Conservation (phyloP, 148 eudicot species). For the Bassia scoparia region DNA sequence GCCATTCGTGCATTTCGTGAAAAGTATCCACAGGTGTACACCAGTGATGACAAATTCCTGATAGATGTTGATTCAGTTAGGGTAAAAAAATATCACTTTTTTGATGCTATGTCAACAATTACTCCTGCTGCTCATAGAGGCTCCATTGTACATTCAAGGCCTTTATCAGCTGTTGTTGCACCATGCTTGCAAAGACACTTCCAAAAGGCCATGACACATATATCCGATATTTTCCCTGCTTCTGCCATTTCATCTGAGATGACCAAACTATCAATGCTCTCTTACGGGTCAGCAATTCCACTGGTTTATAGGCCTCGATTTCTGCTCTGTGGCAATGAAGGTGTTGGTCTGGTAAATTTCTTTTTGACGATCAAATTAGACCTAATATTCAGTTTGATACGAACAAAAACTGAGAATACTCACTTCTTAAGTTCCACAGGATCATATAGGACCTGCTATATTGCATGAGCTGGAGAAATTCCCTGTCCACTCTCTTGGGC, state of each 20-base stretch:
- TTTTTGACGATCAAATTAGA: slow-evolving; percentile 16
- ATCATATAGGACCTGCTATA: slow-evolving; percentile 96
- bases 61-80: slow-evolving; percentile 91
- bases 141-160: slow-evolving; percentile 95
- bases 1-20: slow-evolving; percentile 98
- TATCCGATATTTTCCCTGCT: slow-evolving; percentile 85
- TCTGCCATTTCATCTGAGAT: slow-evolving; percentile 59
- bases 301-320: slow-evolving; percentile 91
- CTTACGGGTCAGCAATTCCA: slow-evolving; percentile 84
- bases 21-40: slow-evolving; percentile 97
- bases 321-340: slow-evolving; percentile 71
- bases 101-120: slow-evolving; percentile 93
- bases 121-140: slow-evolving; percentile 99
- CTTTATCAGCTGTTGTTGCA: slow-evolving; percentile 79
- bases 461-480: slow-evolving; percentile 97
- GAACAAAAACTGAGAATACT: slow-evolving; percentile 34
- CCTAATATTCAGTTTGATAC: slow-evolving; percentile 8
- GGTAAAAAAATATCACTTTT: slow-evolving; percentile 80
- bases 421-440: slow-evolving; percentile 60
- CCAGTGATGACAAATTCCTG: slow-evolving; percentile 93
- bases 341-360: slow-evolving; percentile 86
- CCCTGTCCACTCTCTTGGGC: slow-evolving; percentile 97
- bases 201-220: slow-evolving; percentile 57
- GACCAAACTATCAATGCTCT: slow-evolving; percentile 70
- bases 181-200: slow-evolving; percentile 83